These are phyloP conservation scores for Anthoceros angustus DNA, from an alignment of 225 moss, liverwort and hornwort genomes.

Conservation along the genomic window DNA sequence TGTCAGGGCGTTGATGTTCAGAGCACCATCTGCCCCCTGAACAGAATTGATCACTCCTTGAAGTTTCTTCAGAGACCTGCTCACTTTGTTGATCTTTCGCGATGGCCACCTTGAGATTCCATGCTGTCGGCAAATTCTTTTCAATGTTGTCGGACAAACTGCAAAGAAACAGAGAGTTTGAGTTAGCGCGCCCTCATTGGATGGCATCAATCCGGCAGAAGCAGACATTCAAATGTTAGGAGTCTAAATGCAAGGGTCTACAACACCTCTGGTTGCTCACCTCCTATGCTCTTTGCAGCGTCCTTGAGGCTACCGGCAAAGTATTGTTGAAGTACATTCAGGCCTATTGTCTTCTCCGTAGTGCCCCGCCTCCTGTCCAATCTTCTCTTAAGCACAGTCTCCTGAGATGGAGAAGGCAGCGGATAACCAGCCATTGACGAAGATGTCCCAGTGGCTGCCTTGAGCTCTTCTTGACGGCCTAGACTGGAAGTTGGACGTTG, in stretches of 20 bases:
- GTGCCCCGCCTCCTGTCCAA: conserved; percentile 86
- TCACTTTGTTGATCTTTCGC: conserved; percentile 96
- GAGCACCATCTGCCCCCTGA: conserved; percentile 84
- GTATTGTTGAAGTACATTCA: conserved; percentile 90
- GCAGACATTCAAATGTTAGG: background rate
- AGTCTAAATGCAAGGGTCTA: background rate
- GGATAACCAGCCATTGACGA: background rate
- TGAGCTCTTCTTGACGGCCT: too few relatives aligned
- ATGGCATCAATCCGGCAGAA: background rate
- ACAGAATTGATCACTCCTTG: conserved; percentile 98
- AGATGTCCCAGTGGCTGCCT: background rate
- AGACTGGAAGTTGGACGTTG: background rate
- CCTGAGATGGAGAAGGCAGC: conserved; percentile 29
- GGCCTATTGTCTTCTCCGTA: conserved; percentile 82
- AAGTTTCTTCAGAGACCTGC: conserved; percentile 84
- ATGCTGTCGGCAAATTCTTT: conserved; percentile 93
- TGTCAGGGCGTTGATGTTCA: conserved; percentile 72
- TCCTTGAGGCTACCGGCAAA: conserved; percentile 97
- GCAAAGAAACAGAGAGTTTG: conserved; percentile 13
- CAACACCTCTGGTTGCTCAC: conserved; percentile 27
- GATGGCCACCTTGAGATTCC: conserved; percentile 98
- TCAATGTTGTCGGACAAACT: conserved; percentile 96
- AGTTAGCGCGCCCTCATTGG: background rate
- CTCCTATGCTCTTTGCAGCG: conserved; percentile 96
- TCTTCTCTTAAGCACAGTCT: conserved; percentile 39